These are phyloP conservation scores for Boechera divaricarpa DNA, from an alignment of 345 rosid genomes.

Conservation along the genomic window DNA sequence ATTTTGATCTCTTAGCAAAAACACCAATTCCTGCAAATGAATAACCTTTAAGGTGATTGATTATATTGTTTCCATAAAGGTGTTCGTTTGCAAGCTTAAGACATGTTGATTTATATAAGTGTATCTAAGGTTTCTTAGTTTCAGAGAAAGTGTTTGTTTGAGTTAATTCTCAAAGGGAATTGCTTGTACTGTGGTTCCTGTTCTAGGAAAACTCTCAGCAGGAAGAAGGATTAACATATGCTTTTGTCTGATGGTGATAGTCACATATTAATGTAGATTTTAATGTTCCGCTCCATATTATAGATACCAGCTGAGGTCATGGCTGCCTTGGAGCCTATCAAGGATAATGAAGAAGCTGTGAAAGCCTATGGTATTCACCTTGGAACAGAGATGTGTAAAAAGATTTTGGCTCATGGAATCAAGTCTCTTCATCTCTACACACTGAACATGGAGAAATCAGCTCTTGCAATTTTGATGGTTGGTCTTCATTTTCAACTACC, in stretches of 20 bases:
- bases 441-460: conserved; percentile 94
- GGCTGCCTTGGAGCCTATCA: conserved; percentile 92
- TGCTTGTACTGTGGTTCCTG: neutral
- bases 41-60: neutral
- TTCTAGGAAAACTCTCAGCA: neutral
- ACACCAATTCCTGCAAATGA: neutral
- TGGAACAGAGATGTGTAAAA: conserved; percentile 97
- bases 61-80: neutral
- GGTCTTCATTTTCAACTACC: neutral
- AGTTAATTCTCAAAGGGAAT: neutral
- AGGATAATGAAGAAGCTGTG: conserved; percentile 98
- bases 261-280: neutral
- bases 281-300: conserved; percentile 17
- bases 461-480: conserved; percentile 84
- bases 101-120: neutral
- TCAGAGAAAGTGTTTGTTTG: neutral
- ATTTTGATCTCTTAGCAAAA: neutral
- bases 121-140: neutral
- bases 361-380: conserved; percentile 91
- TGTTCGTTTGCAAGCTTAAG: conserved; percentile 12
- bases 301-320: conserved; percentile 83
- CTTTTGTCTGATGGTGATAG: conserved; percentile 13
- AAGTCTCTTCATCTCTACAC: conserved; percentile 90
- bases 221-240: neutral
- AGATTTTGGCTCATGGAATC: conserved; percentile 87